Percentiles rank a stretch among this genome's conserved stretches.
phyloP scores from a whole-genome alignment of 2,329 filamentous ascomycete genomes.

The Epichloe elymi region DNA sequence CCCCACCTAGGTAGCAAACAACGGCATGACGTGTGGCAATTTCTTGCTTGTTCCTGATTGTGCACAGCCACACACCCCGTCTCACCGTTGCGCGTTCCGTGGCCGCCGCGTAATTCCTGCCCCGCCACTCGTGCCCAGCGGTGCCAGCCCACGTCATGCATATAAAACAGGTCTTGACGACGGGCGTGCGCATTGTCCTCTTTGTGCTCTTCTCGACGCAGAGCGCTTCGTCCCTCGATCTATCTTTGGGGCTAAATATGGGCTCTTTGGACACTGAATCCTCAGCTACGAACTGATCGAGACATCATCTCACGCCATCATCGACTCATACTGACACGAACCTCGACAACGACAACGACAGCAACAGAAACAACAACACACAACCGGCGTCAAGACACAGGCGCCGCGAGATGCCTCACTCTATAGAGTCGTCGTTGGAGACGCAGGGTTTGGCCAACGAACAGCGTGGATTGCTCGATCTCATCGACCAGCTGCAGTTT shows the following conservation, averaged over 20 bases:
- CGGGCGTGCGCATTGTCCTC: neutral
- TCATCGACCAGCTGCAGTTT: slow-evolving; percentile 42
- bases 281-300: neutral
- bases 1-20: too few species aligned
- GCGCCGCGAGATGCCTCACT: slow-evolving; percentile 22
- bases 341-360: neutral
- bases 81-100: neutral
- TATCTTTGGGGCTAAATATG: neutral
- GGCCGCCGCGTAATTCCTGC: neutral
- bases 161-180: neutral
- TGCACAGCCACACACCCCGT: neutral
- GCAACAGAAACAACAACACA: neutral
- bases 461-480: slow-evolving; percentile 43
- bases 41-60: too few species aligned
- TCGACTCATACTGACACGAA: neutral
- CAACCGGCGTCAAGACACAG: slow-evolving; percentile 8
- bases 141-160: neutral
- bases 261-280: slow-evolving; percentile 6
- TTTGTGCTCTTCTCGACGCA: too few species aligned
- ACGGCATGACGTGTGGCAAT: neutral
- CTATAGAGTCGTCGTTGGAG: slow-evolving; percentile 34
- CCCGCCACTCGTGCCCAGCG: neutral
- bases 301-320: neutral
- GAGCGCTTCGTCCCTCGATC: neutral
- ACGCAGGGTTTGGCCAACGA: slow-evolving; percentile 38